A percentile compares a stretch with the other conserved stretches of the same genome.
phyloP scores from a whole-genome alignment of 805 yeast genomes.

The Candida pini region DNA sequence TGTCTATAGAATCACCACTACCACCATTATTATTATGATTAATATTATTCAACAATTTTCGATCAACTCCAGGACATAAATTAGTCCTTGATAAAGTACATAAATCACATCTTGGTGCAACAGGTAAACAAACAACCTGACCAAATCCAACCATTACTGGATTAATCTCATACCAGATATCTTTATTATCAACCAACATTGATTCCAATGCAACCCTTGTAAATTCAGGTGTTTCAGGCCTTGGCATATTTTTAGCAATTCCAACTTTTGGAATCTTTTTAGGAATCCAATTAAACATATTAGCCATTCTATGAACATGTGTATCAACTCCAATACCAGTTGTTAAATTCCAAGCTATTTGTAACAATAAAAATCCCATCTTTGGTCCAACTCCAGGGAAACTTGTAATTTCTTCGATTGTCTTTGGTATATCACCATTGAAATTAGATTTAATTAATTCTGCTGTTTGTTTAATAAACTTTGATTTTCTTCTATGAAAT shows the following conservation, averaged over 20 bases:
- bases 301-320: constrained; percentile 76
- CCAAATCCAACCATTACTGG: constrained; percentile 92
- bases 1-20: constrained; percentile 10
- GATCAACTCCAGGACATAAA: constrained; percentile 55
- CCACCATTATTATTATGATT: constrained; percentile 18
- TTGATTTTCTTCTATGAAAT: constrained; percentile 77
- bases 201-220: constrained; percentile 63
- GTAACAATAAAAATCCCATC: constrained; percentile 81
- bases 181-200: constrained; percentile 58
- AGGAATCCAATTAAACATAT: constrained; percentile 76
- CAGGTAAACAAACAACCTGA: constrained; percentile 76
- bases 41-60: constrained; percentile 33
- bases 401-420: constrained; percentile 55
- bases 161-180: constrained; percentile 79
- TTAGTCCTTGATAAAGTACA: constrained; percentile 51
- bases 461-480: constrained; percentile 58
- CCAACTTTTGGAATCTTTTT: constrained; percentile 24
- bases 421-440: constrained; percentile 67
- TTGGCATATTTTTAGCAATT: constrained; percentile 22
- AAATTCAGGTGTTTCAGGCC: constrained; percentile 57
- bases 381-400: constrained; percentile 96
- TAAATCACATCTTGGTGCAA: constrained; percentile 63
- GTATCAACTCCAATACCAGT: constrained; percentile 93
- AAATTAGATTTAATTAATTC: constrained; percentile 43
- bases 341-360: constrained; percentile 73